Evolutionary conservation across 2,329 filamentous ascomycete genomes (phyloP).

Genomic region (Amylocarpus encephaloides): DNA sequence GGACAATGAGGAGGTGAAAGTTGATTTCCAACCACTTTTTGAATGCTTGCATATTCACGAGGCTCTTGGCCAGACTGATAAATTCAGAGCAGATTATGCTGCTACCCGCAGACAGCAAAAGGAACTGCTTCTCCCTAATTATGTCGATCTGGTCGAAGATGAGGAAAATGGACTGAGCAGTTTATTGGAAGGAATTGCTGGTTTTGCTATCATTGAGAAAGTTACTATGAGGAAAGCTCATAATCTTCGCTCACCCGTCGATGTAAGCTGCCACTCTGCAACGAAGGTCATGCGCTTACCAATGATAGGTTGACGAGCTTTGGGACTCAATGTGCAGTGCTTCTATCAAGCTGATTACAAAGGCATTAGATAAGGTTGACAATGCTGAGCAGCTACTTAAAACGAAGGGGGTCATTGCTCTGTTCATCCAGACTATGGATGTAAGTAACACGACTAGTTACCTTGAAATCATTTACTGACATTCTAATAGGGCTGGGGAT

Average conservation of each 20-base stretch:
- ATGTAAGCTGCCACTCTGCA: slow-evolving; percentile 49
- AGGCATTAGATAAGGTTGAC: slow-evolving; percentile 69
- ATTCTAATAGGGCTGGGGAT: slow-evolving; percentile 68
- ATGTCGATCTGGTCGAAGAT: slow-evolving; percentile 71
- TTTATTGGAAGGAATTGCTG: slow-evolving; percentile 85
- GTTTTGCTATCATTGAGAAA: slow-evolving; percentile 94
- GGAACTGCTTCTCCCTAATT: slow-evolving; percentile 74
- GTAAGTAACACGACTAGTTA: slow-evolving; percentile 38
- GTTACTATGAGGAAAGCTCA: slow-evolving; percentile 84
- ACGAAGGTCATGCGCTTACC: slow-evolving; percentile 12
- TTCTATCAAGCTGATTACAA: slow-evolving; percentile 74
- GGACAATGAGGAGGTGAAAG: slow-evolving; percentile 89
- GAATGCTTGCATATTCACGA: slow-evolving; percentile 96
- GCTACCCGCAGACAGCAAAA: slow-evolving; percentile 86
- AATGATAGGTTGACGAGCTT: slow-evolving; percentile 78
- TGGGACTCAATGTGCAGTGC: slow-evolving; percentile 98
- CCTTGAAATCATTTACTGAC: slow-evolving; percentile 6
- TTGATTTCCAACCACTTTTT: slow-evolving; percentile 90
- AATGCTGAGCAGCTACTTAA: slow-evolving; percentile 89
- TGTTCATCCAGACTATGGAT: slow-evolving; percentile 99
- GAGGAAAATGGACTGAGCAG: slow-evolving; percentile 88
- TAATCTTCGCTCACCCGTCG: slow-evolving; percentile 72
- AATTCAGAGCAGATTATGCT: slow-evolving; percentile 87
- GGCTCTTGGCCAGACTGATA: slow-evolving; percentile 85
- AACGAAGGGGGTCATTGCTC: slow-evolving; percentile 84